Evolutionary conservation across 768 basidiomycete species (phyloP).

Genomic region (Sporobolomyces phaffii): DNA sequence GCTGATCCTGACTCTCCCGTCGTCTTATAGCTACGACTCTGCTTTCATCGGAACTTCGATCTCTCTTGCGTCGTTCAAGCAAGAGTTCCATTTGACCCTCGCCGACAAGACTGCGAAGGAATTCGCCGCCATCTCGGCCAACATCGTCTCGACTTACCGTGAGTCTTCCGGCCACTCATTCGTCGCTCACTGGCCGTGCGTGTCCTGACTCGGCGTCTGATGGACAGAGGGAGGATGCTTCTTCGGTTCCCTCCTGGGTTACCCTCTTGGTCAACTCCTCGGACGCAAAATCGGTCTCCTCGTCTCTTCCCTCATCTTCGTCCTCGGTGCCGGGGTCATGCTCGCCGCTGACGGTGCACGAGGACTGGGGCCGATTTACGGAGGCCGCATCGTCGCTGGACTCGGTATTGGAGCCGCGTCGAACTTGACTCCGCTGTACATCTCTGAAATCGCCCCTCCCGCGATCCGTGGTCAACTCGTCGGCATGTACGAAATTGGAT

Average conservation of each 20-base stretch:
- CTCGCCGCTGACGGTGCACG: conserved; percentile 37
- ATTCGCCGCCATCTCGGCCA: conserved; percentile 50
- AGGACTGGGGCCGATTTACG: conserved; percentile 48
- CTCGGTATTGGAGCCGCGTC: conserved; percentile 46
- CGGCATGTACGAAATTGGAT: conserved; percentile 53
- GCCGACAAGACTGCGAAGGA: conserved; percentile 45
- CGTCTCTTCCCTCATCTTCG: conserved; percentile 54
- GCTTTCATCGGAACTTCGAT: conserved; percentile 50
- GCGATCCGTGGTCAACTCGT: conserved; percentile 50
- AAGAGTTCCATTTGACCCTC: conserved; percentile 49
- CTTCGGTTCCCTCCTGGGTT: conserved; percentile 58
- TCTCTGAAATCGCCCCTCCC: conserved; percentile 52
- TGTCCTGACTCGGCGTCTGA: not conserved
- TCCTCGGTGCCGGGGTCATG: conserved; percentile 49
- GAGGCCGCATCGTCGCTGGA: conserved; percentile 51
- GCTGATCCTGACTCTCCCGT: too few relatives aligned
- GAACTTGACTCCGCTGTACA: conserved; percentile 49
- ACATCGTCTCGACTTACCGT: conserved; percentile 37
- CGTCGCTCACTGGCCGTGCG: conserved; percentile 42
- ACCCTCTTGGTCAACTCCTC: conserved; percentile 56
- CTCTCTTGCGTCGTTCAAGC: conserved; percentile 50
- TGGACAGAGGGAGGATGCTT: conserved; percentile 62
- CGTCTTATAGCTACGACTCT: conserved; percentile 49
- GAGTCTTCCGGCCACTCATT: conserved; percentile 35
- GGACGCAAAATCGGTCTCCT: conserved; percentile 56